Evolutionary conservation across 805 yeast genomes (phyloP).

Genomic region (Myxozyma neotropica): DNA sequence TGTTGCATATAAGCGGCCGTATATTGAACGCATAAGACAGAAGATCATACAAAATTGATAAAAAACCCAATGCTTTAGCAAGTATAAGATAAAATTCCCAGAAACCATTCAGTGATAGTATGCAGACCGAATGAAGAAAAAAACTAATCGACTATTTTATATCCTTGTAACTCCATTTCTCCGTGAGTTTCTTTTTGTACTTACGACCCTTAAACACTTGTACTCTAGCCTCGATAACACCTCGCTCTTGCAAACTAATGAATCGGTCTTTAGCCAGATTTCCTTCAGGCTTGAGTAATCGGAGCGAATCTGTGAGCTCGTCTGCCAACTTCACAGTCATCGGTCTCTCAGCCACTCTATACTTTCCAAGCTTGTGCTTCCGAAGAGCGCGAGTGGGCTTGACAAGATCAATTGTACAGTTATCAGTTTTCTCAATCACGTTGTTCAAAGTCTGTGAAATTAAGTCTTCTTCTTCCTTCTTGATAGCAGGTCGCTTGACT

Average conservation of each 20-base stretch:
- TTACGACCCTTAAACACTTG: constrained; percentile 66
- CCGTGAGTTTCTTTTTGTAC: constrained; percentile 75
- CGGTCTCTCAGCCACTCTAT: constrained; percentile 47
- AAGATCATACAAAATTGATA: background rate
- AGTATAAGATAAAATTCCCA: no score
- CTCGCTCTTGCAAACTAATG: constrained; percentile 77
- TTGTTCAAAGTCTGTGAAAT: constrained; percentile 39
- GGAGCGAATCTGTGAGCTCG: constrained; percentile 81
- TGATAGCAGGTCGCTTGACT: constrained; percentile 59
- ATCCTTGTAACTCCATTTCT: constrained; percentile 93
- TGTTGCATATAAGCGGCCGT: background rate
- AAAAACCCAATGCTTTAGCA: background rate
- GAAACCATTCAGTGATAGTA: background rate
- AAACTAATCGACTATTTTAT: no score
- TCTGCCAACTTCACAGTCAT: constrained; percentile 82
- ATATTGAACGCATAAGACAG: background rate
- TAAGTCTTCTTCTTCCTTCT: constrained; percentile 59
- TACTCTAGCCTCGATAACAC: constrained; percentile 82
- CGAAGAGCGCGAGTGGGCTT: constrained; percentile 36
- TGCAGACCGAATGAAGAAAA: background rate
- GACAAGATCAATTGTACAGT: constrained; percentile 45
- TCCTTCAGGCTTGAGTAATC: constrained; percentile 89
- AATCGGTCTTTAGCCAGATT: constrained; percentile 79
- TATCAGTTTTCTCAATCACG: background rate
- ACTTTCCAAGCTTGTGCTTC: constrained; percentile 36